Evolutionary conservation across 208 protist species (phyloP).

Genomic region (Acanthamoeba royreba): DNA sequence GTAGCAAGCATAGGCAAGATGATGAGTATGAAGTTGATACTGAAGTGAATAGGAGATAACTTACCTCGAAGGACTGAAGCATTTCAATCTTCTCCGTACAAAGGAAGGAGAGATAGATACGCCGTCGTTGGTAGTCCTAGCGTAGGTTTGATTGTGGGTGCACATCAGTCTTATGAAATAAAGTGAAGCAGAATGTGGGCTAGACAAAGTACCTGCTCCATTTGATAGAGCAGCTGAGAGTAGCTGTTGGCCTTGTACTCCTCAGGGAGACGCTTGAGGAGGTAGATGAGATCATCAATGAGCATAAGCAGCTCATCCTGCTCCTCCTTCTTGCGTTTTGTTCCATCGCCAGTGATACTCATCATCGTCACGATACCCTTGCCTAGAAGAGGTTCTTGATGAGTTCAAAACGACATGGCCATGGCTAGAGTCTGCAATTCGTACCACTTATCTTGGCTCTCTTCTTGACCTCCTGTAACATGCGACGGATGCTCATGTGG

Average conservation of each 20-base stretch:
- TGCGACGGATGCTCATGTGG: not conserved
- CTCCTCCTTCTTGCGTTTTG: constrained; percentile 21
- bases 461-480: constrained; percentile 22
- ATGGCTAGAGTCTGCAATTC: not conserved
- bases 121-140: constrained; percentile 27
- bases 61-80: not conserved
- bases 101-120: constrained; percentile 31
- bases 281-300: constrained; percentile 6
- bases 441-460: not conserved
- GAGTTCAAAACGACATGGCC: not conserved
- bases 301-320: not conserved
- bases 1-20: not conserved
- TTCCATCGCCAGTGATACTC: not conserved
- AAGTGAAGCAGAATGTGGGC: not conserved
- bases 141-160: not conserved
- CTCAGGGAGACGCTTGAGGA: not conserved
- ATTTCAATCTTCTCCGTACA: constrained; percentile 43
- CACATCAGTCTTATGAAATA: not conserved
- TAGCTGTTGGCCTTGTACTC: constrained; percentile 21
- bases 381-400: not conserved
- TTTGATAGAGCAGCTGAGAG: not conserved
- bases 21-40: not conserved
- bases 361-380: constrained; percentile 10
- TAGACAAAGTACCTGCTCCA: not conserved
- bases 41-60: not conserved